Evolutionary conservation across 345 rosid genomes (phyloP).

Genomic region (Brassica nigra): DNA sequence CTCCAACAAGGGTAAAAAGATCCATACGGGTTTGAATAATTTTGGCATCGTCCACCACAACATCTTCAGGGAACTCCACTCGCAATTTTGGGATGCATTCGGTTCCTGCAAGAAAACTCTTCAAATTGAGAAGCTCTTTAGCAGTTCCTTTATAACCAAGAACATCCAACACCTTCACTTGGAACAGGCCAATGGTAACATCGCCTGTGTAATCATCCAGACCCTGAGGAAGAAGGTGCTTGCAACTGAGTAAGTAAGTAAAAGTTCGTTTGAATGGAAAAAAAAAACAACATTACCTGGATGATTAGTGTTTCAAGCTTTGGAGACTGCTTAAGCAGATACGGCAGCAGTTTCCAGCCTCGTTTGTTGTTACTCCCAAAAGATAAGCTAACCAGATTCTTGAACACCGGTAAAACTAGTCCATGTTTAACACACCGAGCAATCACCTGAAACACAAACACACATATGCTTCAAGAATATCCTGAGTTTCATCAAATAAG

Average conservation of each 20-base stretch:
- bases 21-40: neutral
- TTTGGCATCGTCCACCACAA: neutral
- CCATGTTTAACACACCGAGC: neutral
- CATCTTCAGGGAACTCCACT: neutral
- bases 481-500: neutral
- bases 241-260: neutral
- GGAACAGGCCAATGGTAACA: neutral
- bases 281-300: neutral
- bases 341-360: neutral
- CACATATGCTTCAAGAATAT: neutral
- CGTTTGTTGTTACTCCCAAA: neutral
- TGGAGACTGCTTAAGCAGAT: slow-evolving; percentile 13
- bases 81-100: neutral
- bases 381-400: slow-evolving; percentile 11
- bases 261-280: neutral
- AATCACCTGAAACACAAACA: slow-evolving; percentile 19
- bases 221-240: neutral
- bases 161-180: neutral
- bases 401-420: slow-evolving; percentile 12
- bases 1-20: neutral
- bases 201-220: neutral
- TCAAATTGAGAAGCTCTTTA: neutral
- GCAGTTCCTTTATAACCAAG: neutral
- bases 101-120: neutral
- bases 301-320: slow-evolving; percentile 20